These are phyloP conservation scores for Paraphaeosphaeria minitans DNA, from an alignment of 2,329 filamentous ascomycete genomes.

Conservation along the genomic window DNA sequence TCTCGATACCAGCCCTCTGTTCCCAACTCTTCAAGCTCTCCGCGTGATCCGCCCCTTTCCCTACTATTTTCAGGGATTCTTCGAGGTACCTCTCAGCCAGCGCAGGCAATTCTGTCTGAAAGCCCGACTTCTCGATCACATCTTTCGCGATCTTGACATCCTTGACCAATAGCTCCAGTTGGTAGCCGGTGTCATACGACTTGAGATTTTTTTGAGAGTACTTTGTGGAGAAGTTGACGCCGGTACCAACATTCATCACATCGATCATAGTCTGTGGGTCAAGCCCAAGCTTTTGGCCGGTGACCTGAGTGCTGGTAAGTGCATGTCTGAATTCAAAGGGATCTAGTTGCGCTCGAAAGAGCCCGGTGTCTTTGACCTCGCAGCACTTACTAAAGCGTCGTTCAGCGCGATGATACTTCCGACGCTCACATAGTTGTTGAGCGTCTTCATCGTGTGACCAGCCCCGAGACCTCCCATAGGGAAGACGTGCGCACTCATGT, in stretches of 20 bases:
- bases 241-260: slow-evolving; percentile 50
- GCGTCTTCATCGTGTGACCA: slow-evolving; percentile 46
- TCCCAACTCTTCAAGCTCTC: slow-evolving; percentile 45
- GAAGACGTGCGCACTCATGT: slow-evolving; percentile 45
- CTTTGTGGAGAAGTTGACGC: slow-evolving; percentile 45
- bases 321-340: background rate
- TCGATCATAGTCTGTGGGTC: slow-evolving; percentile 49
- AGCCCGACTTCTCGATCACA: slow-evolving; percentile 40
- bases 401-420: slow-evolving; percentile 41
- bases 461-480: slow-evolving; percentile 42
- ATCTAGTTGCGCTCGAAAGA: background rate
- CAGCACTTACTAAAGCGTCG: slow-evolving; percentile 28
- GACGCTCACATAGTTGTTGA: slow-evolving; percentile 47
- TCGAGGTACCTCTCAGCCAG: slow-evolving; percentile 39
- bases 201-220: slow-evolving; percentile 33
- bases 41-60: slow-evolving; percentile 41
- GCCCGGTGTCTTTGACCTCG: too few relatives aligned
- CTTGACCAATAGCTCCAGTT: slow-evolving; percentile 43
- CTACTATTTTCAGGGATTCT: slow-evolving; percentile 37
- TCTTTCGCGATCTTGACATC: slow-evolving; percentile 45
- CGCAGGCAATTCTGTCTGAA: slow-evolving; percentile 37
- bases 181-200: slow-evolving; percentile 41
- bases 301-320: slow-evolving; percentile 21
- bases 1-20: slow-evolving; percentile 39
- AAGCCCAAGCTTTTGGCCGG: slow-evolving; percentile 44